Conservation (phyloP, 2,329 filamentous ascomycete species). For the Aspergillus versicolor region DNA sequence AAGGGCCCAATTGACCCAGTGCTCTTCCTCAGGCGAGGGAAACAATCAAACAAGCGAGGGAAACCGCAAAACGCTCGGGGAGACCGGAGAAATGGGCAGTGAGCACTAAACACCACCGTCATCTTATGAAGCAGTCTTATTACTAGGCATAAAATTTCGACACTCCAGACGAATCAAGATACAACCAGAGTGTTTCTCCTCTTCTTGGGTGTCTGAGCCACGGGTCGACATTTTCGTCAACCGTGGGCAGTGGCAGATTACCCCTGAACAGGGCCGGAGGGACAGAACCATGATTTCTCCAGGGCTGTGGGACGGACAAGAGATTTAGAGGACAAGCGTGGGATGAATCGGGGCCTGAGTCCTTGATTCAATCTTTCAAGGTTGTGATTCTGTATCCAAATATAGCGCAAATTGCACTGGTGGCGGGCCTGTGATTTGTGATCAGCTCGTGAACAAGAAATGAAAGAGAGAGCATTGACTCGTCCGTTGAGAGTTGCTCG, state of each 20-base stretch:
- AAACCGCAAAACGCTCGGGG: background rate
- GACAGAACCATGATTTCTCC: slow-evolving; percentile 10
- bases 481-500: background rate
- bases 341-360: background rate
- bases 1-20: background rate
- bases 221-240: background rate
- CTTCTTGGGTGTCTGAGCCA: slow-evolving; percentile 4
- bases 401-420: slow-evolving; percentile 4
- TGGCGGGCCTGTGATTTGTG: background rate
- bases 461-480: too few species aligned
- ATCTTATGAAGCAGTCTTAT: background rate
- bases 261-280: background rate
- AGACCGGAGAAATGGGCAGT: background rate
- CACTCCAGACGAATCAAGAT: background rate
- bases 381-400: background rate
- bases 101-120: background rate
- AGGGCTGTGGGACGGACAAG: background rate
- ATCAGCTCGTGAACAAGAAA: too few species aligned
- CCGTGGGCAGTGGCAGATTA: background rate
- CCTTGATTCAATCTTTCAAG: background rate
- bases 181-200: background rate
- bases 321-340: background rate
- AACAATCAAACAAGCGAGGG: too few species aligned
- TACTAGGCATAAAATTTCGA: too few species aligned
- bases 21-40: background rate